phyloP scores from a whole-genome alignment of 2,329 filamentous ascomycete genomes.

The Pseudogymnoascus sp. region DNA sequence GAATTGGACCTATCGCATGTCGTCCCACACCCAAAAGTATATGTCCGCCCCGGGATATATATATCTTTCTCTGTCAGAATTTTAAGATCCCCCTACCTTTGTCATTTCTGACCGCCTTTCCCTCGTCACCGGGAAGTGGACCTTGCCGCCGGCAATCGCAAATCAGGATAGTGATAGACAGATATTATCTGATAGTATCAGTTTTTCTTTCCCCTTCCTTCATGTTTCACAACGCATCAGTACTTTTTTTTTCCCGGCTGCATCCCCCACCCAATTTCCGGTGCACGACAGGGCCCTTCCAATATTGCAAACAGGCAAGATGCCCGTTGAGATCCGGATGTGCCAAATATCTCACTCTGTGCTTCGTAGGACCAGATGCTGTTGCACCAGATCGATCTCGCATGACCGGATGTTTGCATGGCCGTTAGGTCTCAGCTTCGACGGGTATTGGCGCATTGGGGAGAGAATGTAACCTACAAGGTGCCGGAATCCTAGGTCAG shows the following conservation, averaged over 20 bases:
- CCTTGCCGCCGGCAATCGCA: background rate
- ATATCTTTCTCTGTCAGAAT: background rate
- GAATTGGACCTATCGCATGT: background rate
- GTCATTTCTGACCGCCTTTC: slow-evolving; percentile 8
- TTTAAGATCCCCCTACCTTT: background rate
- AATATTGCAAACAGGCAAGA: slow-evolving; percentile 7
- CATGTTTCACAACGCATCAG: slow-evolving; percentile 6
- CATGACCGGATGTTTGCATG: slow-evolving; percentile 7
- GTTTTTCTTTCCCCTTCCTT: background rate
- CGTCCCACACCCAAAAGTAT: background rate
- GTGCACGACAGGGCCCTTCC: background rate
- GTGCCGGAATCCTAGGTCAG: background rate
- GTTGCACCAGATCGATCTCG: slow-evolving; percentile 9
- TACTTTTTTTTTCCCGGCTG: slow-evolving; percentile 3
- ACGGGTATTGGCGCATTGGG: slow-evolving; percentile 4
- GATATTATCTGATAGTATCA: background rate
- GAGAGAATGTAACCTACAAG: background rate
- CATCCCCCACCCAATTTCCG: slow-evolving; percentile 7
- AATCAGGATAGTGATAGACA: slow-evolving; percentile 4
- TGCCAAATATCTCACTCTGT: slow-evolving; percentile 5
- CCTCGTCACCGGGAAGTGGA: slow-evolving; percentile 3
- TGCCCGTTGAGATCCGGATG: background rate
- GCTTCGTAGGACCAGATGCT: slow-evolving; percentile 6
- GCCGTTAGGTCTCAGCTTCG: slow-evolving; percentile 6
- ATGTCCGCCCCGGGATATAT: background rate